These are phyloP conservation scores for Trebouxia gelatinosa DNA, from an alignment of 163 green algal genomes.

Conservation along the genomic window DNA sequence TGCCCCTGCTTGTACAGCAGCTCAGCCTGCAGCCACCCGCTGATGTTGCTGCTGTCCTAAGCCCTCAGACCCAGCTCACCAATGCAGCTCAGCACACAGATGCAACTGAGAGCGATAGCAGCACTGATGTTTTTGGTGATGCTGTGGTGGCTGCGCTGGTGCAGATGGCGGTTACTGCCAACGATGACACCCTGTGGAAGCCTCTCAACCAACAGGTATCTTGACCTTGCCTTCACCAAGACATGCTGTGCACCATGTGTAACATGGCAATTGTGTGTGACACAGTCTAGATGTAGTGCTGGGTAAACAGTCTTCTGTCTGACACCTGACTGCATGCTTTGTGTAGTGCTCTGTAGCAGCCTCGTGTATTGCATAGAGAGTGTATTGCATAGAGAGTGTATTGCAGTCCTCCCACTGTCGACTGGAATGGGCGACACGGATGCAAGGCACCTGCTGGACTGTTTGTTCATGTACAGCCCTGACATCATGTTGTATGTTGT, in stretches of 20 bases:
- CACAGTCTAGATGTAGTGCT: not conserved
- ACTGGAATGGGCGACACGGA: too few relatives aligned
- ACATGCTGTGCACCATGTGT: not conserved
- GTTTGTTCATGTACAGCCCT: not conserved
- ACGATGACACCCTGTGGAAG: slow-evolving; percentile 72
- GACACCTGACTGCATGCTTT: not conserved
- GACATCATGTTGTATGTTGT: not conserved
- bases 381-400: too few relatives aligned
- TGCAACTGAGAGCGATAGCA: not conserved
- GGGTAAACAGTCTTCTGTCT: not conserved
- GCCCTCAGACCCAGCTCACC: not conserved
- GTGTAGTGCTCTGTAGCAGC: too few relatives aligned
- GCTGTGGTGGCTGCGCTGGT: slow-evolving; percentile 51
- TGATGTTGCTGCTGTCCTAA: not conserved
- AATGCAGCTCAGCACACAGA: not conserved
- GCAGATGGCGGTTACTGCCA: slow-evolving; percentile 63
- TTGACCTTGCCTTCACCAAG: too few relatives aligned
- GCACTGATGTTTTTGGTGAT: not conserved
- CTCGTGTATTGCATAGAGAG: not conserved
- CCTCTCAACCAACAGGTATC: slow-evolving; percentile 72
- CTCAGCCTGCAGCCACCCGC: slow-evolving; percentile 47
- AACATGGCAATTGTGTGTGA: not conserved
- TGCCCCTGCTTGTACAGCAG: slow-evolving; percentile 66
- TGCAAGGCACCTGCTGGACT: too few relatives aligned
- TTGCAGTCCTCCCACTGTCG: too few relatives aligned